Base-by-base conservation (phyloP, 768 basidiomycete species). In the Melanogaster broomeanus region DNA sequence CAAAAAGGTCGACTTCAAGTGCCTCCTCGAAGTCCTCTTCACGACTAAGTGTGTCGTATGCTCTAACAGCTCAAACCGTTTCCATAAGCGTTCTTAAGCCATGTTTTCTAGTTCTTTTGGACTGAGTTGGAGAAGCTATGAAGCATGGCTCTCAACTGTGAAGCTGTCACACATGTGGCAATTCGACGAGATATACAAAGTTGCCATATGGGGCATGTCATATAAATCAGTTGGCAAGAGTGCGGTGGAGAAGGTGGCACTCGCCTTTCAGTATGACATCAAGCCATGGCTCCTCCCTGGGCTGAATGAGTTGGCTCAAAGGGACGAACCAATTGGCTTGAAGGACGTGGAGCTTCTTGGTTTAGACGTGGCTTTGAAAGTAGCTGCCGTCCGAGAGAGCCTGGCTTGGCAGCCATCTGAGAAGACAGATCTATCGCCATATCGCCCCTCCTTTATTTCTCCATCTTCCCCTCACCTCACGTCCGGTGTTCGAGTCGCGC, bases 111-210 rank as follows among this genome's bases (percentile, higher is more conserved):
- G 27, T 22, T 12, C 27, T 13, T 35, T 22, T n/a, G 40, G 56
- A 33, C n/a, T n/a, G n/a, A n/a, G n/a, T n/a, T n/a, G n/a, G n/a
- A n/a, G n/a, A n/a, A n/a, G n/a, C 4, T 50, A 49, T 41, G 62
- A 66, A 7, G 64, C 65, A 44, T 77, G 76, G 78, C 55, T 69
- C 15, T 65, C 71, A 0, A 66, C 73, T 19, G 57, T 74, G n/a
- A 72, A 72, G 53, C 58, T 77, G 19, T 60, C 76, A 6, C 68
- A 58, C 6, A 70, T 72, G 60, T 77, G 76, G 72, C 58, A 61
- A 37, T 73, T 74, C 44, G 52, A 61, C 18, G 43, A 51, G 13
- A 43, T 75, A 27, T 64, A 72, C 30, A 46, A 55, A 16, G 51
- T 61, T 30, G 72, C 72, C 5, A 60, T 73, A 15, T 15, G 64